These are phyloP conservation scores for Lepidium didymum DNA, from an alignment of 345 rosid species.

Conservation along the genomic window DNA sequence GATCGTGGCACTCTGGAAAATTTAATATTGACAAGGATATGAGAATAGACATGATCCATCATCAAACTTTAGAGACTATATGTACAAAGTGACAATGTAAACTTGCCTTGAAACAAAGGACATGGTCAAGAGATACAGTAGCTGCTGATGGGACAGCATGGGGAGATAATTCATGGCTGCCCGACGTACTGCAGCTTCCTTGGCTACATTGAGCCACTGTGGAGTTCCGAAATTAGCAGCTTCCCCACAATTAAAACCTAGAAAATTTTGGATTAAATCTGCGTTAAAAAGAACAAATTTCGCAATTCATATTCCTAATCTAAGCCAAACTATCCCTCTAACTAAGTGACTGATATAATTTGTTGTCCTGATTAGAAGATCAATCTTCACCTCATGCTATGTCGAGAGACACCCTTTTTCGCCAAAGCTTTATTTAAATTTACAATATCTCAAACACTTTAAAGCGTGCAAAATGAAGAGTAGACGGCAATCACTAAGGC, in stretches of 20 bases:
- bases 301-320: not conserved
- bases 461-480: constrained; percentile 2
- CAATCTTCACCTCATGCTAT: constrained; percentile 13
- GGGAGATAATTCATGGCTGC: constrained; percentile 99
- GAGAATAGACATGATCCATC: not conserved
- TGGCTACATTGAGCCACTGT: constrained; percentile 92
- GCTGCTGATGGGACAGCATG: constrained; percentile 98
- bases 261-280: not conserved
- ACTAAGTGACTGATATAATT: not conserved
- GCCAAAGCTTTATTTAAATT: not conserved
- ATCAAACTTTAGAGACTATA: not conserved
- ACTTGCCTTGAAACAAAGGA: constrained; percentile 86
- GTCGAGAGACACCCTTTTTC: constrained; percentile 10
- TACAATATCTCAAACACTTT: constrained; percentile 11
- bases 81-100: not conserved
- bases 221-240: constrained; percentile 99
- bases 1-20: constrained; percentile 85
- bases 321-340: not conserved
- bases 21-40: constrained; percentile 19
- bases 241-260: constrained; percentile 99
- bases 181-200: constrained; percentile 97
- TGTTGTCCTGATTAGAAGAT: not conserved
- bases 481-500: constrained; percentile 13
- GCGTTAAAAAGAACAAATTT: not conserved
- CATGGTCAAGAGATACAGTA: constrained; percentile 93